A percentile compares a stretch with the other conserved stretches of the same genome.
Evolutionary conservation across 257 asterid genomes (phyloP).

Genomic region (Mitragyna speciosa): DNA sequence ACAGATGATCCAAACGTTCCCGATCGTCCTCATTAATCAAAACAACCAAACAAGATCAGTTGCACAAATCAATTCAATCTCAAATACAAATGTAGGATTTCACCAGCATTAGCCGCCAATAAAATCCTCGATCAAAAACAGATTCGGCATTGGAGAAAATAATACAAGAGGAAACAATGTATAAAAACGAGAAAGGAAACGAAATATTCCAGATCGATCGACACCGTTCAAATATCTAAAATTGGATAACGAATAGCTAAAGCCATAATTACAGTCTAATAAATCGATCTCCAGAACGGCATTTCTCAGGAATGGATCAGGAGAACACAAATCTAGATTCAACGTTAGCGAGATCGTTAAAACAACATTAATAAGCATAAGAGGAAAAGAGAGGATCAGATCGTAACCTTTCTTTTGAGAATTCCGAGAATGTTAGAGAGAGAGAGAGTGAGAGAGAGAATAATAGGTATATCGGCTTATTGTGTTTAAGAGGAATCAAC

Average conservation of each 20-base stretch:
- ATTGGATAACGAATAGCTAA: background rate
- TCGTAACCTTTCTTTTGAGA: background rate
- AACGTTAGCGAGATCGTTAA: background rate
- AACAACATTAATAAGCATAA: background rate
- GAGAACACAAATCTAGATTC: background rate
- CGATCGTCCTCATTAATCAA: background rate
- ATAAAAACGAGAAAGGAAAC: too few relatives aligned
- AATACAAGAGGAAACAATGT: too few relatives aligned
- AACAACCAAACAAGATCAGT: background rate
- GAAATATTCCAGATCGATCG: background rate
- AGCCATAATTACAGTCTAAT: background rate
- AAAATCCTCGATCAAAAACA: background rate
- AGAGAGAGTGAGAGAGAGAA: background rate
- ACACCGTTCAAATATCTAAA: background rate
- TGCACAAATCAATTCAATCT: background rate
- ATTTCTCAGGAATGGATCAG: background rate
- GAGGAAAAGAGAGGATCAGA: background rate
- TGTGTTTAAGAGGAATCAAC: too few relatives aligned
- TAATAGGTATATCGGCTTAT: too few relatives aligned
- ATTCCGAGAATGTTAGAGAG: background rate
- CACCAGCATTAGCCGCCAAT: background rate
- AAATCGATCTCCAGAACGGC: background rate
- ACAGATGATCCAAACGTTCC: background rate
- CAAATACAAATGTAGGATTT: background rate
- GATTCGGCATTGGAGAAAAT: background rate